Evolutionary conservation across 2,329 filamentous ascomycete genomes (phyloP).

Genomic region (Fusarium camptoceras): DNA sequence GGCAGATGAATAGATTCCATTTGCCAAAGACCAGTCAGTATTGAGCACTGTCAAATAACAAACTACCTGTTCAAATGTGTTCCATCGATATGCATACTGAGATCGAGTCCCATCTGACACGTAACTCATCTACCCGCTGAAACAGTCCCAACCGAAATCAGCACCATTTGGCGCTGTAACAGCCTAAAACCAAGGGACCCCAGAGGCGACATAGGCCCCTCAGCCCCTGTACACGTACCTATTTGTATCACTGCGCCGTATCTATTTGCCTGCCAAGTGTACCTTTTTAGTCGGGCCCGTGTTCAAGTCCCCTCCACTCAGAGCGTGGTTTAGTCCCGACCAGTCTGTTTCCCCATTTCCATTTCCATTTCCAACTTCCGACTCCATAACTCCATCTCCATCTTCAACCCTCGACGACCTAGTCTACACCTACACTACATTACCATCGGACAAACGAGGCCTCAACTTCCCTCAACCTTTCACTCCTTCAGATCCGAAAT

Average conservation of each 20-base stretch:
- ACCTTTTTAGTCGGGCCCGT: neutral
- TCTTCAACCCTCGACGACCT: conserved; percentile 38
- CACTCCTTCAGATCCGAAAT: conserved; percentile 25
- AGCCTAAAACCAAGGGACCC: conserved; percentile 23
- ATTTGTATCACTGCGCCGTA: conserved; percentile 16
- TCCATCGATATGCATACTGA: neutral
- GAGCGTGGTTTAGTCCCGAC: conserved; percentile 9
- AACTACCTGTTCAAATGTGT: neutral
- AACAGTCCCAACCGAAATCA: conserved; percentile 12
- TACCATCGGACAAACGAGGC: conserved; percentile 10
- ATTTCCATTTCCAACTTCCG: conserved; percentile 16
- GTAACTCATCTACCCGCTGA: conserved; percentile 20
- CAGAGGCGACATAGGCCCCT: conserved; percentile 8
- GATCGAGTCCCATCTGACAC: conserved; percentile 19
- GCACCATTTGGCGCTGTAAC: conserved; percentile 7
- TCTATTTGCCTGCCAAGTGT: conserved; percentile 22
- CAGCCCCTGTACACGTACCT: conserved; percentile 24
- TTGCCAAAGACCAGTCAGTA: neutral
- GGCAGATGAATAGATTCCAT: neutral
- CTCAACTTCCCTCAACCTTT: conserved; percentile 3
- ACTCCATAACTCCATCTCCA: conserved; percentile 34
- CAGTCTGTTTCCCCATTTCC: conserved; percentile 15
- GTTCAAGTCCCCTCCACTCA: neutral
- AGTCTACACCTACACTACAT: conserved; percentile 8
- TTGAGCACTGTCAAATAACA: neutral